Percentiles rank a stretch among this genome's conserved stretches.
These are phyloP conservation scores for Bipolaris victoriae DNA, from an alignment of 2,329 filamentous ascomycete species.

Conservation along the genomic window DNA sequence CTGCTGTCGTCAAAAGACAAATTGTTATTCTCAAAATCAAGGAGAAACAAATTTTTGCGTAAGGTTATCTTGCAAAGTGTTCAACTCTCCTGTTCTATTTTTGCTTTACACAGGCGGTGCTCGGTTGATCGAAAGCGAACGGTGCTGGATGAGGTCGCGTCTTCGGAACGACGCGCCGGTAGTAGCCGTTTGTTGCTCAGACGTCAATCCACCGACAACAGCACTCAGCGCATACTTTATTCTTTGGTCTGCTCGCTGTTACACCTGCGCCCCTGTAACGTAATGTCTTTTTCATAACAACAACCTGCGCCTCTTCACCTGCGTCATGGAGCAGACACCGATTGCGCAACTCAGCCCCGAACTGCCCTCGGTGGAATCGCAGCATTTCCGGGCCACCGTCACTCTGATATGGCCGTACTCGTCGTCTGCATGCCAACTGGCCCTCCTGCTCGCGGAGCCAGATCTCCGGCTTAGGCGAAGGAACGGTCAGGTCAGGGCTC, in stretches of 20 bases:
- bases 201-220: conserved; percentile 4
- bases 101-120: background rate
- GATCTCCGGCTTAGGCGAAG: conserved; percentile 79
- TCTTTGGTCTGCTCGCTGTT: background rate
- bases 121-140: background rate
- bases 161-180: conserved; percentile 10
- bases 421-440: conserved; percentile 72
- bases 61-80: too few species aligned
- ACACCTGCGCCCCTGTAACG: background rate
- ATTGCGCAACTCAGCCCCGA: conserved; percentile 44
- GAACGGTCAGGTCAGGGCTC: conserved; percentile 80
- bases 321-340: conserved; percentile 37
- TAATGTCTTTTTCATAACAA: conserved; percentile 16
- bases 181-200: conserved; percentile 14
- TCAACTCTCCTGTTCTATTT: too few species aligned
- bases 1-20: too few species aligned
- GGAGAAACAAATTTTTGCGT: rapidly evolving
- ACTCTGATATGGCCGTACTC: conserved; percentile 94
- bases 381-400: conserved; percentile 70
- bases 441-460: conserved; percentile 81
- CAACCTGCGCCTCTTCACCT: conserved; percentile 10
- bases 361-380: conserved; percentile 37
- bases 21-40: too few species aligned
- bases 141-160: conserved; percentile 9
- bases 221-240: background rate